A percentile compares a stretch with the other conserved stretches of the same genome.
These are phyloP conservation scores for Pichia gijzeniarum DNA, from an alignment of 805 yeast genomes.

Conservation along the genomic window DNA sequence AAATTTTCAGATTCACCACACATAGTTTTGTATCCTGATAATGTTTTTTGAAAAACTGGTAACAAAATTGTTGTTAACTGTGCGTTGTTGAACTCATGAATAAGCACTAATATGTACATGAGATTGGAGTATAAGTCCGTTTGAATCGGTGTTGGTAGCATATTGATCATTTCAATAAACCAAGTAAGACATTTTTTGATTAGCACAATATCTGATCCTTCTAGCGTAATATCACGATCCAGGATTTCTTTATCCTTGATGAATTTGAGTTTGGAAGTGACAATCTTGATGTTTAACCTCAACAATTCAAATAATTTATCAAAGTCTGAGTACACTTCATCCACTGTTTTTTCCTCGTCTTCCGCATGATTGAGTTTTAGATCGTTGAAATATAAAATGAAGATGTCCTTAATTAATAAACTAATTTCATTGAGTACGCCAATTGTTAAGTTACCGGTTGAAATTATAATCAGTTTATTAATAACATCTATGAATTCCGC, in stretches of 20 bases:
- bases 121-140: slow-evolving; percentile 68
- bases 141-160: slow-evolving; percentile 62
- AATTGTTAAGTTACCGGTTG: slow-evolving; percentile 33
- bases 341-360: slow-evolving; percentile 28
- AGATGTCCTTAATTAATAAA: slow-evolving; percentile 36
- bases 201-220: slow-evolving; percentile 32
- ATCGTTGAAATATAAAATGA: slow-evolving; percentile 44
- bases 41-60: slow-evolving; percentile 43
- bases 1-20: slow-evolving; percentile 20
- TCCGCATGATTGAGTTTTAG: background rate
- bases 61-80: slow-evolving; percentile 45
- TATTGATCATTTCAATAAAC: slow-evolving; percentile 54
- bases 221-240: slow-evolving; percentile 18
- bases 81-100: slow-evolving; percentile 40
- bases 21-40: slow-evolving; percentile 26
- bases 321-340: slow-evolving; percentile 47
- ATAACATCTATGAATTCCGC: slow-evolving; percentile 70
- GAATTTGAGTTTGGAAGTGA: slow-evolving; percentile 55
- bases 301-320: slow-evolving; percentile 80
- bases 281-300: slow-evolving; percentile 58
- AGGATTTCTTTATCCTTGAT: slow-evolving; percentile 40
- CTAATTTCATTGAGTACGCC: slow-evolving; percentile 35
- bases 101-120: slow-evolving; percentile 52
- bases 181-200: slow-evolving; percentile 45
- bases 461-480: slow-evolving; percentile 62